Percentiles rank a stretch among this genome's conserved stretches.
These are phyloP conservation scores for Pyrrhoderma noxium DNA, from an alignment of 1,284 basidiomycete genomes.

Conservation along the genomic window DNA sequence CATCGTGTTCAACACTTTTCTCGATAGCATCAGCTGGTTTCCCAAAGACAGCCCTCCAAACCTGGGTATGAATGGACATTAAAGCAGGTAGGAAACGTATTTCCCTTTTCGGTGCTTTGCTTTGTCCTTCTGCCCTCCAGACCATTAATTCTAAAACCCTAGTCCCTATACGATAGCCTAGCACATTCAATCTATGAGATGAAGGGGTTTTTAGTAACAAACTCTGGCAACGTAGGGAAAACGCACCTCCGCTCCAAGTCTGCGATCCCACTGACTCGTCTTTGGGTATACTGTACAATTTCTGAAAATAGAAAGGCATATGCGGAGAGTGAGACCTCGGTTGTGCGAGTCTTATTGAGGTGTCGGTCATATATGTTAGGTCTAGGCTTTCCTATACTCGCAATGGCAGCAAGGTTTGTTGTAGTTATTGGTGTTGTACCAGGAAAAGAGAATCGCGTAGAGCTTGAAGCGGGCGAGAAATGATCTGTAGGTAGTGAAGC, in stretches of 20 bases:
- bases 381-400: constrained; percentile 29
- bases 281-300: constrained; percentile 91
- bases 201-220: constrained; percentile 2
- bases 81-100: constrained; percentile 82
- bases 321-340: constrained; percentile 76
- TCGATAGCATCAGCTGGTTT: constrained; percentile 92
- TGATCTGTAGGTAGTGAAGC: constrained; percentile 61
- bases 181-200: constrained; percentile 64
- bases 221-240: constrained; percentile 7
- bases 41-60: constrained; percentile 93
- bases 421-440: constrained; percentile 42
- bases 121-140: constrained; percentile 62
- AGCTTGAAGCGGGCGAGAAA: constrained; percentile 52
- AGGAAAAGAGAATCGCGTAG: constrained; percentile 62
- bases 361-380: constrained; percentile 80
- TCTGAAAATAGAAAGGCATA: constrained; percentile 90
- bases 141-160: constrained; percentile 75
- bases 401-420: constrained; percentile 34
- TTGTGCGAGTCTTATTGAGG: constrained; percentile 73
- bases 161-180: constrained; percentile 85
- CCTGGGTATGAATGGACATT: constrained; percentile 87
- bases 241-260: constrained; percentile 81
- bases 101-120: constrained; percentile 81
- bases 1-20: constrained; percentile 90
- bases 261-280: constrained; percentile 87